Evolutionary conservation across 768 basidiomycete species (phyloP), one percentile per base, ranked within the genome.

Genomic region (Boletellus ananas): DNA sequence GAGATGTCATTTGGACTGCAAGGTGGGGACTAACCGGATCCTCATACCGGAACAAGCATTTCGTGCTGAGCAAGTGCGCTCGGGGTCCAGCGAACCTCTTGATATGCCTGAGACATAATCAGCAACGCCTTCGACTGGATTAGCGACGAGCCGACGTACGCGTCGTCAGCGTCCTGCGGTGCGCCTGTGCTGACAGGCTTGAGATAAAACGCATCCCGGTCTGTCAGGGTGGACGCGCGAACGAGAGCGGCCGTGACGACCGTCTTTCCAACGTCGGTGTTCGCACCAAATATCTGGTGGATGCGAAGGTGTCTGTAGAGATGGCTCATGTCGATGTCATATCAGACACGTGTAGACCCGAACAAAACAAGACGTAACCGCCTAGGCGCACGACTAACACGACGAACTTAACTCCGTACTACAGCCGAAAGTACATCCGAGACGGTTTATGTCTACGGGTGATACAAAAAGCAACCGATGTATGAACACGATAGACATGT

Each of bases 251-350:
- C 81, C 1, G 91, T 87, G 47, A 97, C 72, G 50, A 97, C 78
- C 0, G 94, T 96, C 71, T 98, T 97, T 23, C 95, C 95, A 43
- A 97, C 94, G 68, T 93, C 85, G 2, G 95, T 98, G 69, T 95
- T 96, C 1, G 94, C 93, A 29, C 95, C 95, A 62, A 96, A 95
- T 51, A 97, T 74, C 65, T 95, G 91, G 67, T 94, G 90, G 27
- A 93, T 73, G 16, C 91, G 82, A 31, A 97, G 78, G 63, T 94
- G 79, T 60, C 81, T 84, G 74, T 88, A 94, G 39, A 98, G 83
- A 18, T 85, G 77, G 43, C 88, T 81, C 91, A 94, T 93, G 18
- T 56, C 57, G 50, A 94, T 93, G 18, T 56, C 57, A 51, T 50
- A 51, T 34, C 38, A 34, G 8, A 20, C 6, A 17, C 12, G 23